phyloP scores from a whole-genome alignment of 352 stramenopile species.

The Phytophthora parvispora region DNA sequence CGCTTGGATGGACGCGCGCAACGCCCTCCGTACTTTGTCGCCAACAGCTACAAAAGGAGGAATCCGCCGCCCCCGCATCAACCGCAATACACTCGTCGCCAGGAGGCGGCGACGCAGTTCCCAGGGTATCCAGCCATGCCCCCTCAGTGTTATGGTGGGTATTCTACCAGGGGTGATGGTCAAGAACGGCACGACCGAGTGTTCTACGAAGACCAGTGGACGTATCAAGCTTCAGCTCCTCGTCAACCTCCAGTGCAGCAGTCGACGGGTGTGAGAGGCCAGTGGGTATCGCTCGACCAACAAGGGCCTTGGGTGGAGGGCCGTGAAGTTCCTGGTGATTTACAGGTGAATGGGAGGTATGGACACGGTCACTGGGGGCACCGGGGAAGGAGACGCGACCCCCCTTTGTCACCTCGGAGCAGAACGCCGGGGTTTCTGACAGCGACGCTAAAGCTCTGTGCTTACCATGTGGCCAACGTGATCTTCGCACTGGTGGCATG shows the following conservation, averaged over 20 bases:
- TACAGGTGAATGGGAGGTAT: background rate
- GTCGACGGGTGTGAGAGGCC: slow-evolving; percentile 8
- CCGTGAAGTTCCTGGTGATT: background rate
- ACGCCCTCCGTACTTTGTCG: background rate
- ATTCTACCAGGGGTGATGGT: background rate
- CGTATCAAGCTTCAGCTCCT: slow-evolving; percentile 2
- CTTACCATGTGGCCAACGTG: slow-evolving; percentile 72
- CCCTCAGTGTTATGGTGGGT: slow-evolving; percentile 8
- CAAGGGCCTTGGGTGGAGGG: slow-evolving; percentile 5
- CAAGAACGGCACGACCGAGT: background rate
- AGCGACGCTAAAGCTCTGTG: slow-evolving; percentile 51
- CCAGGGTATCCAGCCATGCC: slow-evolving; percentile 4
- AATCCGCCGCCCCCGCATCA: background rate
- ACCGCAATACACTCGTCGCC: slow-evolving; percentile 12
- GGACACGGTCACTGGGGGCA: slow-evolving; percentile 2
- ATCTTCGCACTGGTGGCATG: slow-evolving; percentile 63
- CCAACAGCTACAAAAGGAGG: background rate
- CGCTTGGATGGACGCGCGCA: slow-evolving; percentile 10
- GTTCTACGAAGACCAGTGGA: slow-evolving; percentile 12
- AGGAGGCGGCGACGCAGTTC: background rate
- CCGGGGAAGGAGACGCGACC: background rate
- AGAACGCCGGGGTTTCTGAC: slow-evolving; percentile 24
- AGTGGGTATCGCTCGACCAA: slow-evolving; percentile 22
- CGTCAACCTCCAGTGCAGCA: slow-evolving; percentile 15
- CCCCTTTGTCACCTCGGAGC: background rate